Conservation (phyloP, 140 eudicot genomes). For the Stevia rebaudiana region DNA sequence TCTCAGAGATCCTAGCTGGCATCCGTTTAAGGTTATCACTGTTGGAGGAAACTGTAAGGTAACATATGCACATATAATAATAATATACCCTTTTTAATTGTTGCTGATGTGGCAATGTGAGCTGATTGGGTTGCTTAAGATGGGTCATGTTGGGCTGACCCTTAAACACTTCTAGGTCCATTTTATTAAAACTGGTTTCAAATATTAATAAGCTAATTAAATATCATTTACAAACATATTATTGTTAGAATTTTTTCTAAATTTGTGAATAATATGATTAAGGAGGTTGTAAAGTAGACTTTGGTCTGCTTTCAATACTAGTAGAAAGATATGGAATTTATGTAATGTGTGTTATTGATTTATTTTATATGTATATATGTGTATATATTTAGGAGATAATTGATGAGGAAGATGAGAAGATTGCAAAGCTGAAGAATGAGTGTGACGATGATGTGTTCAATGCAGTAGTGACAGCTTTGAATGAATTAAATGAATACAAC, state of each 20-base stretch:
- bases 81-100: no score
- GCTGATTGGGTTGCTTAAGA: not conserved
- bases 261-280: not conserved
- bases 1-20: slow-evolving; percentile 80
- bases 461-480: slow-evolving; percentile 35
- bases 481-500: slow-evolving; percentile 39
- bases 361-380: not conserved
- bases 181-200: not conserved
- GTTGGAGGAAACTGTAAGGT: slow-evolving; percentile 40
- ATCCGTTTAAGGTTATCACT: slow-evolving; percentile 60
- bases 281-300: not conserved
- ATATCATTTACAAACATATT: not conserved
- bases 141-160: not conserved
- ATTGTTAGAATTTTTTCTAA: not conserved
- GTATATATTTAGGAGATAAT: slow-evolving; percentile 50
- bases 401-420: slow-evolving; percentile 41
- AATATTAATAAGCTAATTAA: not conserved
- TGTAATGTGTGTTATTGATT: not conserved
- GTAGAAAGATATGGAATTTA: not conserved
- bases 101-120: not conserved
- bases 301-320: not conserved
- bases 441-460: slow-evolving; percentile 13
- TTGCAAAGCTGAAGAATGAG: slow-evolving; percentile 25
- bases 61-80: not conserved
- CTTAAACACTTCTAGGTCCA: not conserved